Conservation (phyloP, 345 rosid species). For the Salix koriyanagi region DNA sequence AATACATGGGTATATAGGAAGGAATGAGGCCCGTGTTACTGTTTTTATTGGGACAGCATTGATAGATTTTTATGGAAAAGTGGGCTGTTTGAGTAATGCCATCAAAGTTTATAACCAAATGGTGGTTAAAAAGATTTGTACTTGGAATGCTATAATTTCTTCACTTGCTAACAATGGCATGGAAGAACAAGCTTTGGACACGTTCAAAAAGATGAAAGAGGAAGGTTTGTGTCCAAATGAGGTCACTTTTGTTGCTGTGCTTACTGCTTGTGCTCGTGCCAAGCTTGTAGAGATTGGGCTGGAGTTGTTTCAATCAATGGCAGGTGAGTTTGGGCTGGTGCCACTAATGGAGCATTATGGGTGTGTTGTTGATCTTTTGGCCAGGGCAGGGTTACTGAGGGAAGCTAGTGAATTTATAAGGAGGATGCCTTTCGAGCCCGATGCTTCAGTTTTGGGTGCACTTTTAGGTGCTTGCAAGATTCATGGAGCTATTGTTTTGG, state of each 20-base stretch:
- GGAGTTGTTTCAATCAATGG: constrained; percentile 39
- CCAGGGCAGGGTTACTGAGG: no score
- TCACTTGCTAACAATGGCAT: constrained; percentile 52
- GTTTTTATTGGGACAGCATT: constrained; percentile 49
- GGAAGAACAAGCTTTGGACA: constrained; percentile 41
- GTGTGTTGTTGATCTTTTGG: no score
- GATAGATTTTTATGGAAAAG: constrained; percentile 65
- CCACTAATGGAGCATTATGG: constrained; percentile 32
- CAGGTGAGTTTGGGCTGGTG: constrained; percentile 30
- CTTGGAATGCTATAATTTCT: constrained; percentile 74
- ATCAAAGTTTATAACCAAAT: constrained; percentile 34
- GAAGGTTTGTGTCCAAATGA: constrained; percentile 44
- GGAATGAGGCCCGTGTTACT: constrained; percentile 34
- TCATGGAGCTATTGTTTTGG: no score
- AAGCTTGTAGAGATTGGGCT: constrained; percentile 45
- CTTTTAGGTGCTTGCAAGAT: no score
- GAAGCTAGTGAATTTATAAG: no score
- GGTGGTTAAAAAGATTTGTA: constrained; percentile 36
- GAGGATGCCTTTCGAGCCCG: no score
- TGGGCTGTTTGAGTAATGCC: constrained; percentile 36
- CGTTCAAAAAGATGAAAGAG: constrained; percentile 57
- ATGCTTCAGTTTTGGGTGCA: no score
- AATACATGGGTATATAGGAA: constrained; percentile 52
- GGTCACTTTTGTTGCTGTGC: constrained; percentile 59
- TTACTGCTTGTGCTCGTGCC: constrained; percentile 64